A percentile compares a stretch with the other conserved stretches of the same genome.
Conservation (phyloP, 495 filamentous ascomycete species). For the Sordaria brevicollis region DNA sequence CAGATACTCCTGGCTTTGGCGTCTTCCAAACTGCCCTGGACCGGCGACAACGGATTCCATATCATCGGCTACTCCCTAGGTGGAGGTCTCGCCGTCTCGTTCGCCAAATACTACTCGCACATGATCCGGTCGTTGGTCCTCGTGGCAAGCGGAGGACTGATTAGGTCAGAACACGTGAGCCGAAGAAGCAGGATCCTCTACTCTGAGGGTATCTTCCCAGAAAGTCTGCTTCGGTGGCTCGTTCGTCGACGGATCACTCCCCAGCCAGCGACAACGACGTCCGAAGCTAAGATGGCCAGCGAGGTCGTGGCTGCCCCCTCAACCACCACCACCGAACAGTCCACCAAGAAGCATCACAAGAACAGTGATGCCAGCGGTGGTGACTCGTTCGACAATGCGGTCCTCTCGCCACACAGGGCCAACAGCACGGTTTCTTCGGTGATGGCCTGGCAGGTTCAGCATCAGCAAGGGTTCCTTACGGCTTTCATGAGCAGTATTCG, state of each 20-base stretch:
- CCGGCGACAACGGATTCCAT: constrained; percentile 44
- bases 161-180: constrained; percentile 30
- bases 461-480: constrained; percentile 44
- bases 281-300: constrained; percentile 17
- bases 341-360: constrained; percentile 6
- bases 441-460: constrained; percentile 45
- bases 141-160: constrained; percentile 58
- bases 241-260: constrained; percentile 45
- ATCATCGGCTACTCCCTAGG: constrained; percentile 79
- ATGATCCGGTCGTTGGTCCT: constrained; percentile 63
- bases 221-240: constrained; percentile 40
- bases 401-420: constrained; percentile 26
- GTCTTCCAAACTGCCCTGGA: constrained; percentile 49
- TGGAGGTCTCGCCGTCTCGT: constrained; percentile 62
- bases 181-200: constrained; percentile 32
- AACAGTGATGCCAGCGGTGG: constrained; percentile 28
- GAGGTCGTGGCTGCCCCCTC: constrained; percentile 17
- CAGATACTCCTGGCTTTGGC: constrained; percentile 63
- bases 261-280: constrained; percentile 3
- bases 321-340: background rate
- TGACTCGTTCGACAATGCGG: constrained; percentile 29
- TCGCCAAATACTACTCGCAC: constrained; percentile 58
- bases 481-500: constrained; percentile 47
- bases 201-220: constrained; percentile 37
- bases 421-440: constrained; percentile 31